phyloP scores from a whole-genome alignment of 768 basidiomycete species.

The Lentinula sp. region DNA sequence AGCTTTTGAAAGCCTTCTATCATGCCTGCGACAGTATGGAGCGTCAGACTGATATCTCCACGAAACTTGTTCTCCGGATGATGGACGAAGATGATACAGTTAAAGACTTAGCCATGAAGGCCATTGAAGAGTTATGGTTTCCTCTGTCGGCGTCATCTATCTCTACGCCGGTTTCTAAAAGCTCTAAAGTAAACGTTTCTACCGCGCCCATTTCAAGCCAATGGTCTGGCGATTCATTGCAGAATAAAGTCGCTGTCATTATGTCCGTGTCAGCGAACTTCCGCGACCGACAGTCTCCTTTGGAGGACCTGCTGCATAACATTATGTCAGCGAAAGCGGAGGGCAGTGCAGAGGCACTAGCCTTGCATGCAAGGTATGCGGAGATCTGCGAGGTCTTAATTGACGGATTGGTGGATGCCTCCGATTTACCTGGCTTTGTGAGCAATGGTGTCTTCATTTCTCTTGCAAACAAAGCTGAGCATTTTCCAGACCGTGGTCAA shows the following conservation, averaged over 20 bases:
- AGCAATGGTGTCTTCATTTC: constrained; percentile 19
- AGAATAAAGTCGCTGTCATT: constrained; percentile 70
- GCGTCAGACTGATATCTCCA: constrained; percentile 77
- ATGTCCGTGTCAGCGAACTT: constrained; percentile 82
- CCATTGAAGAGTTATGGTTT: constrained; percentile 92
- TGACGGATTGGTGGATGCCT: constrained; percentile 83
- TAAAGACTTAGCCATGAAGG: constrained; percentile 87
- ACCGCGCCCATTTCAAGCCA: constrained; percentile 11
- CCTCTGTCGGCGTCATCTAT: constrained; percentile 19
- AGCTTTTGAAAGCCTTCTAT: constrained; percentile 84
- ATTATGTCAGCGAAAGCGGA: constrained; percentile 73
- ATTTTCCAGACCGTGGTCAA: constrained; percentile 65
- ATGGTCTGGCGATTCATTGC: constrained; percentile 48
- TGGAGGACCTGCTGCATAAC: constrained; percentile 82
- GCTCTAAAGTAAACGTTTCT: constrained; percentile 20
- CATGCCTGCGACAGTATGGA: constrained; percentile 47
- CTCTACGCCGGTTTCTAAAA: constrained; percentile 31
- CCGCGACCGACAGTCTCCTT: constrained; percentile 74
- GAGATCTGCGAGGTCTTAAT: constrained; percentile 85
- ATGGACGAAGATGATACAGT: constrained; percentile 93
- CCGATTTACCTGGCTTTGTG: constrained; percentile 72
- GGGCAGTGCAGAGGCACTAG: constrained; percentile 33
- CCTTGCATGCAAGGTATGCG: constrained; percentile 61
- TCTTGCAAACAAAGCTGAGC: not conserved
- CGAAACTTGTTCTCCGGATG: constrained; percentile 76